A percentile compares a stretch with the other conserved stretches of the same genome.
These are phyloP conservation scores for Aureobasidium namibiae DNA, from an alignment of 2,329 filamentous ascomycete species.

Conservation along the genomic window DNA sequence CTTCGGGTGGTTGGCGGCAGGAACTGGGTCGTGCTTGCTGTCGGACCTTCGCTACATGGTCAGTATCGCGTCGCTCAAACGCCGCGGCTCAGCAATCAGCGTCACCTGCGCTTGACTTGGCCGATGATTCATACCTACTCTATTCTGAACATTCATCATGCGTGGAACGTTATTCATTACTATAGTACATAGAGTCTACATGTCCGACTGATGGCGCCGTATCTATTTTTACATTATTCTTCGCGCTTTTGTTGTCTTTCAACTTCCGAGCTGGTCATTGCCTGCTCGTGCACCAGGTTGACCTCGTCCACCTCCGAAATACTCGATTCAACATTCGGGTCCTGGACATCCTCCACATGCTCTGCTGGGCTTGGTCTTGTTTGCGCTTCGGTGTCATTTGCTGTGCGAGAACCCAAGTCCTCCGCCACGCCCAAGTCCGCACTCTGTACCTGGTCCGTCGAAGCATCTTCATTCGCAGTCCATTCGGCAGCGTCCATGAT, in stretches of 20 bases:
- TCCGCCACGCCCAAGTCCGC: constrained; percentile 10
- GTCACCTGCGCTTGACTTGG: background rate
- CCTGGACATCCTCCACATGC: background rate
- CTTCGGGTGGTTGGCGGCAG: background rate
- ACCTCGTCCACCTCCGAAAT: background rate
- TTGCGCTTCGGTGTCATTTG: constrained; percentile 14
- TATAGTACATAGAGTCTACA: constrained; percentile 8
- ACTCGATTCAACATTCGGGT: background rate
- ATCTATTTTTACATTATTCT: background rate
- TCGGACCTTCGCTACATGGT: background rate
- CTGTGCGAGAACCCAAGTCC: background rate
- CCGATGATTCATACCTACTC: background rate
- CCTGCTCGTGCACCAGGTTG: background rate
- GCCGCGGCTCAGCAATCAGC: background rate
- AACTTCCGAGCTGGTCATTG: background rate
- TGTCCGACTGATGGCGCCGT: background rate
- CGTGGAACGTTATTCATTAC: constrained; percentile 1
- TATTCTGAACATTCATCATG: background rate
- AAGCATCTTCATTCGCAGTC: background rate
- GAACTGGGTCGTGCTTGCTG: background rate
- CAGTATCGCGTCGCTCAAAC: background rate
- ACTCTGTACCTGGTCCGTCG: constrained; percentile 12
- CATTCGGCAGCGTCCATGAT: constrained; percentile 18
- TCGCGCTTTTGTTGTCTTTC: background rate
- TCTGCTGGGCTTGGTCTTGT: background rate